Base-by-base conservation (phyloP, 495 filamentous ascomycete species). In the Penicillium cosmopolitanum region DNA sequence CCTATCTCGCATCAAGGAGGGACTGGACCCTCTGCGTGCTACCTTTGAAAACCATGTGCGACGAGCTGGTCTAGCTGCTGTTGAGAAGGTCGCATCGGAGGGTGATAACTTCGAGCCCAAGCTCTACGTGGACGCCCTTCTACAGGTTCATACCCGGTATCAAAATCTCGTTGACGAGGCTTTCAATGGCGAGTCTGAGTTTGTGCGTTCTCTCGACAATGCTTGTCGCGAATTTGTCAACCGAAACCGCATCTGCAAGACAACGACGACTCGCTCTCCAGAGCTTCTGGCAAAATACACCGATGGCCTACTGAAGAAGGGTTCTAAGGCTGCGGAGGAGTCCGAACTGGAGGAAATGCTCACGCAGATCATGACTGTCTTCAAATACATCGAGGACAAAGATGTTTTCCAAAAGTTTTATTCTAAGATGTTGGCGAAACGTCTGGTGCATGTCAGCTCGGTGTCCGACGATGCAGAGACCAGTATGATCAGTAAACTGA, bases 331-430 rank as follows among this genome's bases (percentile, higher is more conserved):
- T 58, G 87, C 90, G 10, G 95, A 98, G 71, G 96, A 98, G 71
- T 88, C 89, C 23, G 93, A 98, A 61, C 85, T 98, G 53, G 95
- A 99, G 74, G 86, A 88, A 61, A 91, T 90, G 55, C 79, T 98
- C 43, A 86, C 87, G n/a, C 90, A 97, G 69, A 93, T 99, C 66
- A 99, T 99, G 95, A 97, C 93, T 2, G 92, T 98, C 38, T 99
- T 99, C 86, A 99, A 99, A 76, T 99, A 98, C 77, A 97, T 99
- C 64, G 96, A 99, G 68, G 95, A 99, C 77, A 98, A 98, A 78
- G 95, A 99, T 72, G 95, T 99, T 7, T 99, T 98, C 82, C 96
- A 98, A 75, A 98, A 97, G 72, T 98, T 97, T 76, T 99, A 99
- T 75, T 96, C 96, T 9, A 90, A 94, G 51, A 95, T 93, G 88